Conservation (phyloP, 768 basidiomycete species). For the Clitopilus passeckerianus region DNA sequence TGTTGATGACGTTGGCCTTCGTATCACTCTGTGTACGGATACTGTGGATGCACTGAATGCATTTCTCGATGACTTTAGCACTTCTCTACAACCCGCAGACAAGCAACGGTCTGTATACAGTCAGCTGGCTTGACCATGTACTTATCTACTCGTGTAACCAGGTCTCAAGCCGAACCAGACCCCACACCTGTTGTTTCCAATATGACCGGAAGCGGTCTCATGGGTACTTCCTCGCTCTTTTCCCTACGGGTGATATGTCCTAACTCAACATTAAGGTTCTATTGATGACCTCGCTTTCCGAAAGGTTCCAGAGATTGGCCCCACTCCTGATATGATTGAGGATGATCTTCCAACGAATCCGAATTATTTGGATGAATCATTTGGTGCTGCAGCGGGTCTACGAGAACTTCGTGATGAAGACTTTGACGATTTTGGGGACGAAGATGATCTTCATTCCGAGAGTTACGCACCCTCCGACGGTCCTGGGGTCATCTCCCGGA, state of each 20-base stretch:
- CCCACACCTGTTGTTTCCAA: conserved; percentile 28
- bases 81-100: conserved; percentile 31
- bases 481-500: conserved; percentile 46
- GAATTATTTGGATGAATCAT: conserved; percentile 84
- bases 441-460: conserved; percentile 14
- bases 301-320: conserved; percentile 67
- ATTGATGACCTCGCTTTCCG: conserved; percentile 83
- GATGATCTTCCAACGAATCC: conserved; percentile 89
- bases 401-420: conserved; percentile 71
- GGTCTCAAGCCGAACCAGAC: conserved; percentile 16
- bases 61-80: conserved; percentile 48
- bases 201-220: conserved; percentile 18
- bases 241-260: background rate
- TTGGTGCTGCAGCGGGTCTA: conserved; percentile 73
- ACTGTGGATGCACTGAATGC: conserved; percentile 55
- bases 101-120: conserved; percentile 20
- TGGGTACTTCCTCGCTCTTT: conserved; percentile 25
- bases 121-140: conserved; percentile 1
- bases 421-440: conserved; percentile 57
- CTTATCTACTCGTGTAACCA: conserved; percentile 12
- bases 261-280: conserved; percentile 39
- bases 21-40: conserved; percentile 75
- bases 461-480: conserved; percentile 16
- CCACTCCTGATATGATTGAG: conserved; percentile 80
- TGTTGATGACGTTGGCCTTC: conserved; percentile 48